Evolutionary conservation across 305 asterid species (phyloP).

Genomic region (Caryopteris hybrid): DNA sequence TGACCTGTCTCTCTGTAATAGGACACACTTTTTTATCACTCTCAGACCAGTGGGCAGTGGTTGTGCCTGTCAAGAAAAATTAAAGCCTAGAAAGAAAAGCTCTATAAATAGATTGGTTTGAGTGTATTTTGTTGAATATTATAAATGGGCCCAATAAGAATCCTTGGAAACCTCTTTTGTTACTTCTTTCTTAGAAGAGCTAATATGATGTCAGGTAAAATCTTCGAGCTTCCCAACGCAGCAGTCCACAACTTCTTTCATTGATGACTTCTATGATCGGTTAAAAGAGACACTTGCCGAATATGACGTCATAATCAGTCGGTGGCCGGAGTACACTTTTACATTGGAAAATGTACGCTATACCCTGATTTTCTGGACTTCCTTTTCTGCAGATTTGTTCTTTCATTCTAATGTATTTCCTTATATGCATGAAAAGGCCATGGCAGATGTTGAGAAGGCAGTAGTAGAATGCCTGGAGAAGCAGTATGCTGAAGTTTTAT

Average conservation of each 20-base stretch:
- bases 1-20: neutral
- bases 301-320: slow-evolving; percentile 72
- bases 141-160: neutral
- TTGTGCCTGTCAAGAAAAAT: neutral
- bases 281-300: slow-evolving; percentile 72
- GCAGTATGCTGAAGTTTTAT: slow-evolving; percentile 68
- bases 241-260: slow-evolving; percentile 61
- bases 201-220: slow-evolving; percentile 48
- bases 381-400: neutral
- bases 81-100: neutral
- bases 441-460: slow-evolving; percentile 88
- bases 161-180: neutral
- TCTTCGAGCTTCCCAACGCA: slow-evolving; percentile 47
- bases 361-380: neutral
- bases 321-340: slow-evolving; percentile 91
- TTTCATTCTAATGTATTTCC: neutral
- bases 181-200: slow-evolving; percentile 14
- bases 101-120: neutral
- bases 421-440: slow-evolving; percentile 44
- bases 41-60: neutral
- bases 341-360: slow-evolving; percentile 66
- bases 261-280: slow-evolving; percentile 66
- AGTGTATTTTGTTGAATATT: neutral
- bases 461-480: slow-evolving; percentile 82
- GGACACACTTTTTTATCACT: too few species aligned